Base-by-base conservation (phyloP, 805 yeast genomes). In the Metschnikowia continentalis region DNA sequence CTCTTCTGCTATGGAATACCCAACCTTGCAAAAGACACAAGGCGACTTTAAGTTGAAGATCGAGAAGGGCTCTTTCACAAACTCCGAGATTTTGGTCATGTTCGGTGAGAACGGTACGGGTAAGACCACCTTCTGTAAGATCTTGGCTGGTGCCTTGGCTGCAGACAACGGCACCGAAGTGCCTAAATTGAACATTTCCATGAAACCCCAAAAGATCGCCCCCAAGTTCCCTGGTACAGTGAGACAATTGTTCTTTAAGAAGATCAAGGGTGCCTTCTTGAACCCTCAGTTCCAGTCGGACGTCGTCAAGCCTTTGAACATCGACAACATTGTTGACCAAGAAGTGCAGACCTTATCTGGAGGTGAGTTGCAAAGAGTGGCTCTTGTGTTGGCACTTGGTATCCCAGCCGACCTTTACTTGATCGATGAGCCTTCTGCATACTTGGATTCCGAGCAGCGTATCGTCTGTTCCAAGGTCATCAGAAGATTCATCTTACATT, bases 41-140 rank as follows among this genome's bases (percentile, higher is more conserved):
- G 99, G 99, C 66, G 97, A 91, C 71, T 94, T 94, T 87, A 83
- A 82, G 66, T 79, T 94, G 68, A 76, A 72, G 52, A 86, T 94
- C 54, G 86, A 88, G 65, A 65, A 81, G 42, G 99, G 99, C 74
- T 91, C 86, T 52, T 94, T 92, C 74, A 85, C 96, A 50, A 96
- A 94, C 70, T 88, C 97, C 40, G 99, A 94, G 77, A 94, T 94
- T 62, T 80, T 94, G 64, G 99, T 94, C 51, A 89, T 94, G 97
- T 92, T 94, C 96, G 99, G 99, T 69, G 99, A 94, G 76, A 94
- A 94, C 71, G 99, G 99, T 77, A 94, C 99, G 17, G 99, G 99
- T 78, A 94, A 94, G 77, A 94, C 99, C 39, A 94, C 99, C 14
- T 85, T 94, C 77, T 92, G 97, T 81, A 88, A 87, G 70, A 76